Conservation (phyloP, 2,329 filamentous ascomycete genomes). For the Verticillium longisporum region DNA sequence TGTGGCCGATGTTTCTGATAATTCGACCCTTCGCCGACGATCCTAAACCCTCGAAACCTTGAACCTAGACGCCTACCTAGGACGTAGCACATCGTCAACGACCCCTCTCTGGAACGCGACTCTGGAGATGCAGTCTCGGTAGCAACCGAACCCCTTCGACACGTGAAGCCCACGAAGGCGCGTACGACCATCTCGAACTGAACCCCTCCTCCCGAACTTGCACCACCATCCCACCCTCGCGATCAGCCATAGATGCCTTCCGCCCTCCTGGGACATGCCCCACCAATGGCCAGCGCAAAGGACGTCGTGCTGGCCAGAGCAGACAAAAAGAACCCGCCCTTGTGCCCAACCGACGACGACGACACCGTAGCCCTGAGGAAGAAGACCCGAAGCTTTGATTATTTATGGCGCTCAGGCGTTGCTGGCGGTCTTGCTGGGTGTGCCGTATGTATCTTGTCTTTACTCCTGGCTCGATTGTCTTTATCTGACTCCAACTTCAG, state of each 20-base stretch:
- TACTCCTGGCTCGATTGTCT: not conserved
- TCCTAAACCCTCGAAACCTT: not conserved
- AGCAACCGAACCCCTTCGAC: not conserved
- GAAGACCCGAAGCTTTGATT: constrained; percentile 66
- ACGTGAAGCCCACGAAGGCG: not conserved
- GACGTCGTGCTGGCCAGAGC: constrained; percentile 13
- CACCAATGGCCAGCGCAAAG: constrained; percentile 45
- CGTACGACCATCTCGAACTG: not conserved
- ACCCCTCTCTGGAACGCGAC: not conserved
- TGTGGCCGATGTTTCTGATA: not conserved
- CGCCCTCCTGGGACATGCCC: constrained; percentile 49
- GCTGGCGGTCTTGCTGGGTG: constrained; percentile 89
- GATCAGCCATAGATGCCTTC: constrained; percentile 40
- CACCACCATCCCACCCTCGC: not conserved
- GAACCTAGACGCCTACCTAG: not conserved
- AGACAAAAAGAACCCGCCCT: constrained; percentile 26
- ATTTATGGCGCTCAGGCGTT: constrained; percentile 74
- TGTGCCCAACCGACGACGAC: constrained; percentile 46
- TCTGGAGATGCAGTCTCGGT: not conserved
- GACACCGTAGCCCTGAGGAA: constrained; percentile 36
- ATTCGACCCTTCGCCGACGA: not conserved
- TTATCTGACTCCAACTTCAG: constrained; percentile 35
- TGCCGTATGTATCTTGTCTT: constrained; percentile 57
- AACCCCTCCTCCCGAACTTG: not conserved
- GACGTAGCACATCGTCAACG: not conserved